Evolutionary conservation across 2,329 filamentous ascomycete genomes (phyloP), one percentile per base, ranked within the genome.

Genomic region (Pseudogymnoascus destructans): DNA sequence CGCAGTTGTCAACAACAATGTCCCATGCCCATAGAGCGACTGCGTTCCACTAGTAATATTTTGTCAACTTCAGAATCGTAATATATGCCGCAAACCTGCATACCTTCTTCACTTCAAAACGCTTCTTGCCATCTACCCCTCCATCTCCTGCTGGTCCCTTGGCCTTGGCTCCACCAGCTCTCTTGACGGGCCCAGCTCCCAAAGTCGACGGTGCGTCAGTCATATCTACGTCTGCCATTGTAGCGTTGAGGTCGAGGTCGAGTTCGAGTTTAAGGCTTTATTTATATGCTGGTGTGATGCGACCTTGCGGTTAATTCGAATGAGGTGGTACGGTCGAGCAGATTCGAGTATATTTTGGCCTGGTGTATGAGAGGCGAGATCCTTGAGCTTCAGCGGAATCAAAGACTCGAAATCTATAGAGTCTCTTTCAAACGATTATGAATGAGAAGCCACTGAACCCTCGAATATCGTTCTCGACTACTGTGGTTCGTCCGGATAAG

Each of bases 21-120:
- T 98, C 93, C 93, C 93, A 98, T 0, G 93, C 93, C 93, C 93
- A 98, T 1, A 98, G 79, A 38, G 93, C 91, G 57, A 98, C 93
- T 0, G 93, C 93, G 68, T 97, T 97, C 93, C 93, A 98, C 92
- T 96, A 68, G 42, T 63, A 2, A 21, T 52, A 30, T 30, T 11
- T 4, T 4, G 9, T 52, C 46, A 52, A n/a, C 46, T 17, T 52
- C n/a, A 15, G 46, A 17, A 13, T 35, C 27, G 49, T 27, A 42
- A 17, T 9, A 15, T 54, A 49, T 46, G 10, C 2, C 27, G 9
- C 21, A 40, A 17, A n/a, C 15, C 13, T 23, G 57, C 71, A 62
- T 72, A 95, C 93, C 86, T 98, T 98, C 77, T 98, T 98, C 63
- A 98, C 92, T 72, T 98, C 93, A 65, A 98, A 98, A 64, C 89